phyloP scores from a whole-genome alignment of 495 filamentous ascomycete genomes.

The Amniculicola lignicola region DNA sequence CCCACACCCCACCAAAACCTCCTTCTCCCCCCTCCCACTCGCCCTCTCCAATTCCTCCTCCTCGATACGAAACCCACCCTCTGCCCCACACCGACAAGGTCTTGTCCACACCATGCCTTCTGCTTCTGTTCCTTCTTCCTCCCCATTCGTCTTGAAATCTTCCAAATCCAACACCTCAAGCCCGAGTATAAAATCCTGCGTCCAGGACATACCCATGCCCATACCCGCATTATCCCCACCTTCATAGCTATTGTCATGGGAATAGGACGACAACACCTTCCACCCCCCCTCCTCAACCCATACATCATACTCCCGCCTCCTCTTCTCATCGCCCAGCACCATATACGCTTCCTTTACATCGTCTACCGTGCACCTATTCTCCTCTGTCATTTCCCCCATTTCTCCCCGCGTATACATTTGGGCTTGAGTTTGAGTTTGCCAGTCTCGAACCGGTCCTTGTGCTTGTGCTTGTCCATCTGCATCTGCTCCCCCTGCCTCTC shows the following conservation, averaged over 20 bases:
- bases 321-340: slow-evolving; percentile 2
- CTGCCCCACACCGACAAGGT: slow-evolving; percentile 23
- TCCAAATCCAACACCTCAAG: slow-evolving; percentile 15
- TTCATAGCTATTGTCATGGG: background rate
- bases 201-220: background rate
- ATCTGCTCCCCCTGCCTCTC: too few relatives aligned
- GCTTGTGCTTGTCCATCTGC: too few relatives aligned
- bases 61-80: slow-evolving; percentile 19
- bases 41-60: slow-evolving; percentile 26
- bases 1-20: slow-evolving; percentile 34
- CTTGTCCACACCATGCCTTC: slow-evolving; percentile 4
- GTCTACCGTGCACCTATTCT: slow-evolving; percentile 16
- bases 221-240: background rate
- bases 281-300: background rate
- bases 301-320: slow-evolving; percentile 4
- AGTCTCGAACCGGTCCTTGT: too few relatives aligned
- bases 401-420: too few relatives aligned
- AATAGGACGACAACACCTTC: background rate
- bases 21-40: slow-evolving; percentile 14
- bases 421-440: too few relatives aligned
- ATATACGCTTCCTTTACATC: slow-evolving; percentile 21
- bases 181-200: background rate
- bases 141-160: background rate
- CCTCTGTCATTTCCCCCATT: background rate
- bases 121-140: background rate